phyloP scores from a whole-genome alignment of 2,329 filamentous ascomycete genomes.

The Ceratocystis ficicola region DNA sequence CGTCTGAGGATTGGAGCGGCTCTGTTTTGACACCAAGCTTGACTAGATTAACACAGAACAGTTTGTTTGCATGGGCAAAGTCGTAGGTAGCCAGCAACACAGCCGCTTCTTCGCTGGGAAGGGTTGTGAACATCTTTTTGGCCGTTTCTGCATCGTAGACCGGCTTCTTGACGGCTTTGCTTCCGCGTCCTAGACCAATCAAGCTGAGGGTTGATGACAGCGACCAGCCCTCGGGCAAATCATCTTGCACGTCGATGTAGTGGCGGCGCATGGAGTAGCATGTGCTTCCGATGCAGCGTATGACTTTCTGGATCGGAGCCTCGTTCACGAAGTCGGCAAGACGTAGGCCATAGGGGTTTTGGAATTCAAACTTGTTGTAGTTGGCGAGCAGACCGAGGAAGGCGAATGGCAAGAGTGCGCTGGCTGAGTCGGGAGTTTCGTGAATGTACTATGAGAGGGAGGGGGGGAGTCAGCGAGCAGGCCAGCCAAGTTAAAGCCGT shows the following conservation, averaged over 20 bases:
- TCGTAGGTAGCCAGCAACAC: conserved; percentile 80
- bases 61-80: conserved; percentile 85
- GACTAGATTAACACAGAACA: conserved; percentile 80
- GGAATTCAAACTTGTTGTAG: conserved; percentile 98
- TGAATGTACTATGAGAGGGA: conserved; percentile 54
- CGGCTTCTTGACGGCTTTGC: conserved; percentile 40
- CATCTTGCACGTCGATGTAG: conserved; percentile 80
- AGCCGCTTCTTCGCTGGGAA: conserved; percentile 56
- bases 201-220: conserved; percentile 64
- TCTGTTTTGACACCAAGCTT: conserved; percentile 50
- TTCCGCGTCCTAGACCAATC: conserved; percentile 61
- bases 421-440: conserved; percentile 54
- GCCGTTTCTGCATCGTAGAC: conserved; percentile 65
- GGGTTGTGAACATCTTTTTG: conserved; percentile 64
- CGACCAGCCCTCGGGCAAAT: conserved; percentile 81
- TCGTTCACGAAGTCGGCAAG: conserved; percentile 96
- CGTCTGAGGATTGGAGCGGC: conserved; percentile 23
- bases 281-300: conserved; percentile 60
- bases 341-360: conserved; percentile 87
- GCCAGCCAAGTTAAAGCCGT: too few species aligned
- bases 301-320: conserved; percentile 67
- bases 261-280: conserved; percentile 56
- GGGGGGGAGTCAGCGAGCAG: too few species aligned
- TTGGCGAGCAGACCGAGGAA: conserved; percentile 81
- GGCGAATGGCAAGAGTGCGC: conserved; percentile 62